Conservation (phyloP, 352 stramenopile genomes). For the Pythium folliculosum region DNA sequence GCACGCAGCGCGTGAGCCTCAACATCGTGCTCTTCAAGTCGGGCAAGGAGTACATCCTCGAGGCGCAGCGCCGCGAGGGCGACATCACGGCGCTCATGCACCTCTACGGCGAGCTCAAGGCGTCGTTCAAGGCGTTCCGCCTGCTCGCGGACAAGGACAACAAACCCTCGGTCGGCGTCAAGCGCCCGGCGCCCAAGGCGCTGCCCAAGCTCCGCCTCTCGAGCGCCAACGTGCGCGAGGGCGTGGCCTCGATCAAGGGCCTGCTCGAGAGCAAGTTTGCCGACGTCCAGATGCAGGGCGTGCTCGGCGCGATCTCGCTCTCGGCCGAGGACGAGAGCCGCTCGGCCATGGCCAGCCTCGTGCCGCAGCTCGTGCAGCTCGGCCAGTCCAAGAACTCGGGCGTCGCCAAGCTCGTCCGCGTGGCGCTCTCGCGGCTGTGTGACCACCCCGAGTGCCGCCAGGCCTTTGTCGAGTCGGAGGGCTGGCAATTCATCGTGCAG, state of each 20-base stretch:
- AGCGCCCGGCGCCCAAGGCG: constrained; percentile 69
- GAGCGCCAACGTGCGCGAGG: constrained; percentile 51
- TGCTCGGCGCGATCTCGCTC: constrained; percentile 80
- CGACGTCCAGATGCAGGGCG: constrained; percentile 80
- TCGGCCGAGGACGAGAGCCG: constrained; percentile 58
- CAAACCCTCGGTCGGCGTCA: constrained; percentile 42
- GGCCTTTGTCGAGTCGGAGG: constrained; percentile 76
- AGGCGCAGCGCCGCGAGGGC: constrained; percentile 72
- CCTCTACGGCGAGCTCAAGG: constrained; percentile 76
- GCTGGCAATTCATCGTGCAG: constrained; percentile 85
- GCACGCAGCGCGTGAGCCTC: constrained; percentile 62
- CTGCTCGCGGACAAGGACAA: constrained; percentile 64
- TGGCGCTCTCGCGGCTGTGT: constrained; percentile 75
- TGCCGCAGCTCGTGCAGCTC: constrained; percentile 68
- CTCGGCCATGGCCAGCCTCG: constrained; percentile 61
- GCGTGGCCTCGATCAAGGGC: constrained; percentile 61
- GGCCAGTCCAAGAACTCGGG: constrained; percentile 63
- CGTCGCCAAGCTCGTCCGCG: constrained; percentile 66
- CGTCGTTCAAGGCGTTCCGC: constrained; percentile 74
- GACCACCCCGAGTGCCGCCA: constrained; percentile 85
- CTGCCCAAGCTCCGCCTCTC: constrained; percentile 51
- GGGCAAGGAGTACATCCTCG: constrained; percentile 72
- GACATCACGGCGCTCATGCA: constrained; percentile 85
- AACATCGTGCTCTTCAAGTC: constrained; percentile 84
- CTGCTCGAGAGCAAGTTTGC: constrained; percentile 78